These are phyloP conservation scores for Arxiozyma telluris DNA, from an alignment of 1,139 yeast genomes.

Conservation along the genomic window DNA sequence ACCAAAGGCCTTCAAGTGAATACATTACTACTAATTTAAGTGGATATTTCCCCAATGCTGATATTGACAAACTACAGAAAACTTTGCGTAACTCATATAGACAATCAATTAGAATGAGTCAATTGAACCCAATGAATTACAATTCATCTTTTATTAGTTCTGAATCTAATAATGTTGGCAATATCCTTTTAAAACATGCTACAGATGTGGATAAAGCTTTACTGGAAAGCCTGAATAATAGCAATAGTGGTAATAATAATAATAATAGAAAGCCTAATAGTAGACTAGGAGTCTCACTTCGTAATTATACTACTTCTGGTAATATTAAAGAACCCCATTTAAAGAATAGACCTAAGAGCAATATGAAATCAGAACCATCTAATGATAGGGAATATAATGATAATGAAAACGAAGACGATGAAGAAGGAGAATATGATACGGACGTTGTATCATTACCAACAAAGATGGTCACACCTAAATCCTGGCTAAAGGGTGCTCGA, in stretches of 20 bases:
- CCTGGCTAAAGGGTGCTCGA: constrained; percentile 87
- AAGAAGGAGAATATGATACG: constrained; percentile 34
- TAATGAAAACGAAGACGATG: constrained; percentile 35
- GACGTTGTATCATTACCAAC: constrained; percentile 29
- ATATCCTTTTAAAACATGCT: constrained; percentile 51
- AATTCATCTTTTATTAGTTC: constrained; percentile 12
- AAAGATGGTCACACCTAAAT: constrained; percentile 40
- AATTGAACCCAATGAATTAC: constrained; percentile 9
- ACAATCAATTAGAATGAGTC: constrained; percentile 53
- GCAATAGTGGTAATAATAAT: neutral
- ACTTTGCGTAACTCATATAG: constrained; percentile 80
- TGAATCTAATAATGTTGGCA: constrained; percentile 44
- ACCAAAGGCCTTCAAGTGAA: constrained; percentile 91
- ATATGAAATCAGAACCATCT: neutral
- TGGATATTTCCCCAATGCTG: constrained; percentile 86
- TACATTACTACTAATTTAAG: constrained; percentile 81
- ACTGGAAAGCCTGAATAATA: constrained; percentile 15
- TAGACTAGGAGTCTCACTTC: neutral
- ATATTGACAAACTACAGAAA: constrained; percentile 59
- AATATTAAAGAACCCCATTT: neutral
- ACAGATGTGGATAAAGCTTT: constrained; percentile 54
- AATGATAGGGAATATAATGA: constrained; percentile 18
- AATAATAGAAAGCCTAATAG: neutral
- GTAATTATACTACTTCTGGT: neutral
- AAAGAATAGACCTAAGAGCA: too few species aligned